phyloP scores from a whole-genome alignment of 176 grass and related monocot species.

The Juncus effusus region DNA sequence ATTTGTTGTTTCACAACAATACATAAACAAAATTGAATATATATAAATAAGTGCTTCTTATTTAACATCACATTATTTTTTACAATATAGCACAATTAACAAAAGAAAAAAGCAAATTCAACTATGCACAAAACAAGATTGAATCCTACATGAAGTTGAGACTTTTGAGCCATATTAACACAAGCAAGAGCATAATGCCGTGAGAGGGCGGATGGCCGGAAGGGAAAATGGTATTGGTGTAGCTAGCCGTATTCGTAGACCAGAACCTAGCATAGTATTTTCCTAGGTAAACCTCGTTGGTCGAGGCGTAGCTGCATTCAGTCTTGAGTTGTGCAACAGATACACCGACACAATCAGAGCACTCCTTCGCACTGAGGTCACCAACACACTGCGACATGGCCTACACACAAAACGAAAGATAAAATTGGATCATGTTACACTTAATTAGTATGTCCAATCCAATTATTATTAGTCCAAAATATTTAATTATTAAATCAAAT shows the following conservation, averaged over 20 bases:
- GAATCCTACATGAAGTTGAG: constrained; percentile 17
- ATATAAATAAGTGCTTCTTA: no score
- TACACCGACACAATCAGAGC: constrained; percentile 62
- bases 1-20: no score
- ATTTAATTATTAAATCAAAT: no score
- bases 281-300: constrained; percentile 73
- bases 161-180: constrained; percentile 20
- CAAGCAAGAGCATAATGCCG: constrained; percentile 19
- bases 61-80: background rate
- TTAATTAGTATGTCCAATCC: no score
- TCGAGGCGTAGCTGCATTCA: constrained; percentile 49
- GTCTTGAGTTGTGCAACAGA: constrained; percentile 58
- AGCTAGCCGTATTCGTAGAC: constrained; percentile 23
- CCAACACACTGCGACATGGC: constrained; percentile 92
- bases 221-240: background rate
- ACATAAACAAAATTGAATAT: no score
- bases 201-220: constrained; percentile 3
- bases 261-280: constrained; percentile 86
- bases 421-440: no score
- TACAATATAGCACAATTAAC: constrained; percentile 20
- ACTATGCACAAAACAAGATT: background rate
- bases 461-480: no score
- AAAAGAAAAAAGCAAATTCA: constrained; percentile 1
- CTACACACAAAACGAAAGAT: constrained; percentile 22
- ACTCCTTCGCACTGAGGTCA: constrained; percentile 51